phyloP scores from a whole-genome alignment of 2,329 filamentous ascomycete species.

The Aureobasidium sp. region DNA sequence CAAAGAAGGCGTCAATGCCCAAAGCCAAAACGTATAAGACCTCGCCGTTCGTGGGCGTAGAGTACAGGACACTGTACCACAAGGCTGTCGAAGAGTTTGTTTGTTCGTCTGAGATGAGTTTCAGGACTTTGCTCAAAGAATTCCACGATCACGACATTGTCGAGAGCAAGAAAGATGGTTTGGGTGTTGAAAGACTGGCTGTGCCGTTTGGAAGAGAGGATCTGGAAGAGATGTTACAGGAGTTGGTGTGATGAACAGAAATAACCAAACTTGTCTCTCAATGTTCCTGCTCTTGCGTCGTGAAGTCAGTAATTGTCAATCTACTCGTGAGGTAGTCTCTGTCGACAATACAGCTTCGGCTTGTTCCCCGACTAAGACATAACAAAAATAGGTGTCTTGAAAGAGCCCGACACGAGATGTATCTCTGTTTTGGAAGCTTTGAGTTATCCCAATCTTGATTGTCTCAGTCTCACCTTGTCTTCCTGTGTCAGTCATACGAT shows the following conservation, averaged over 20 bases:
- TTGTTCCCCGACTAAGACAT: not conserved
- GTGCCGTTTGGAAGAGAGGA: constrained; percentile 84
- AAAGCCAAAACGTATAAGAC: not conserved
- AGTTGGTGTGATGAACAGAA: constrained; percentile 41
- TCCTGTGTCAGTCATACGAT: not conserved
- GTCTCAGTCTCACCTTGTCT: not conserved
- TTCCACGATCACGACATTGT: constrained; percentile 99
- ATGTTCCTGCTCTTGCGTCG: too few species aligned
- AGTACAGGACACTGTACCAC: constrained; percentile 87
- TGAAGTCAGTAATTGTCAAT: too few species aligned
- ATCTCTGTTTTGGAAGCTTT: not conserved
- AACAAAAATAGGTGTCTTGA: not conserved
- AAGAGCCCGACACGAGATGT: not conserved
- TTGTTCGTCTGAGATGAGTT: constrained; percentile 92
- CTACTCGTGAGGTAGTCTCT: not conserved
- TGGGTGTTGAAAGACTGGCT: constrained; percentile 78
- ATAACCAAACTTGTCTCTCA: not conserved
- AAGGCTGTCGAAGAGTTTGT: constrained; percentile 97
- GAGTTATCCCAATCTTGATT: not conserved
- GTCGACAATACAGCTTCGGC: not conserved
- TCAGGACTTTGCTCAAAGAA: constrained; percentile 89
- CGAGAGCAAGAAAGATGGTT: constrained; percentile 73
- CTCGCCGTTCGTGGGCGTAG: constrained; percentile 56
- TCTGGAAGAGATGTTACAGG: constrained; percentile 80
- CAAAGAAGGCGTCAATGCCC: constrained; percentile 7